Evolutionary conservation across 805 yeast species (phyloP).

Genomic region (Monosporozyma aerobia): DNA sequence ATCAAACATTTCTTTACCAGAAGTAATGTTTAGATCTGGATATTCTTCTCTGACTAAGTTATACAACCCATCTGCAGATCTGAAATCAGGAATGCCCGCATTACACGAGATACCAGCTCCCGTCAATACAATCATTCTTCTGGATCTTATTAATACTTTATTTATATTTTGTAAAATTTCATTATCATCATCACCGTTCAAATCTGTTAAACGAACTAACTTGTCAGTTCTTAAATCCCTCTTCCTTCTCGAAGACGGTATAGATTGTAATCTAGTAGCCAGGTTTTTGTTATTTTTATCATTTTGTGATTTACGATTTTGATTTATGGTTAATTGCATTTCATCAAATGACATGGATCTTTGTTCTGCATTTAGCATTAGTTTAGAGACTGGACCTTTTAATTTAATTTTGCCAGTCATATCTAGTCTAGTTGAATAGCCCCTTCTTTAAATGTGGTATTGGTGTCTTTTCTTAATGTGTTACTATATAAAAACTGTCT

Average conservation of each 20-base stretch:
- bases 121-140: constrained; percentile 59
- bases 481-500: background rate
- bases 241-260: background rate
- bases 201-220: constrained; percentile 9
- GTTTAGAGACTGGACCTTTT: background rate
- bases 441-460: background rate
- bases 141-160: constrained; percentile 22
- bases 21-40: constrained; percentile 46
- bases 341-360: constrained; percentile 12
- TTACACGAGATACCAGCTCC: constrained; percentile 97
- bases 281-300: background rate
- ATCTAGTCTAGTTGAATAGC: background rate
- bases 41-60: constrained; percentile 55
- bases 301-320: constrained; percentile 3
- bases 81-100: constrained; percentile 95
- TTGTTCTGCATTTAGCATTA: constrained; percentile 4
- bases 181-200: constrained; percentile 9
- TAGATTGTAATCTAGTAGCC: background rate
- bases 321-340: constrained; percentile 5
- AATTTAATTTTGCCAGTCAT: background rate
- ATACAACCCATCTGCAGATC: constrained; percentile 78
- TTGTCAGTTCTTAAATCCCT: constrained; percentile 12
- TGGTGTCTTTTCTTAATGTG: background rate
- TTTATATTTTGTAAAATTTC: constrained; percentile 19
- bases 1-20: constrained; percentile 89